A percentile compares a stretch with the other conserved stretches of the same genome.
Conservation (phyloP, 345 rosid species). For the Linum tenue region DNA sequence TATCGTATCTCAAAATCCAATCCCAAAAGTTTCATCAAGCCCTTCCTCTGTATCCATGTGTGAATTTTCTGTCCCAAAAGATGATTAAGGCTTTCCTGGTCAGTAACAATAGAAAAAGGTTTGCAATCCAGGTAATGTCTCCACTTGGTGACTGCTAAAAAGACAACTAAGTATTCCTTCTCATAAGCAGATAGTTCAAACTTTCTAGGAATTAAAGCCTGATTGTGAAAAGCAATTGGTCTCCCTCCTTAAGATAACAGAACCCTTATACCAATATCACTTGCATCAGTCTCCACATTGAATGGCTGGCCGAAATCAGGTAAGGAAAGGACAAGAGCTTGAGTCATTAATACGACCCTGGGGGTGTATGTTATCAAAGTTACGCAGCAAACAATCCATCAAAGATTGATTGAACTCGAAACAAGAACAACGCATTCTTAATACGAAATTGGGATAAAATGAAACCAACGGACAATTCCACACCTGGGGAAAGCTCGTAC, state of each 20-base stretch:
- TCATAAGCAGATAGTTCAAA: neutral
- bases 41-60: neutral
- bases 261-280: neutral
- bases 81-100: neutral
- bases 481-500: no score
- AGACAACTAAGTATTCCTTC: neutral
- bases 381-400: no score
- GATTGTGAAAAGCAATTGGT: neutral
- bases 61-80: neutral
- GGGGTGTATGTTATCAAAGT: no score
- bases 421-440: no score
- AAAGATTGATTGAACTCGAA: no score
- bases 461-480: no score
- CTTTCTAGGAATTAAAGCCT: neutral
- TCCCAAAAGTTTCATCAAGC: no score
- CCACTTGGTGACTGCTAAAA: neutral
- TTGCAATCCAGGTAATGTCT: neutral
- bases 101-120: neutral
- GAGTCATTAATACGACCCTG: no score
- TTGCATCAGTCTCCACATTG: no score
- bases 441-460: no score
- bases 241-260: neutral
- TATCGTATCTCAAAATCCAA: no score
- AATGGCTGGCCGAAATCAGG: neutral
- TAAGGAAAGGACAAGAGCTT: neutral